Evolutionary conservation across 441 rosid genomes (phyloP), one percentile per base, ranked within the genome.

Genomic region (Adansonia rubrostipa): DNA sequence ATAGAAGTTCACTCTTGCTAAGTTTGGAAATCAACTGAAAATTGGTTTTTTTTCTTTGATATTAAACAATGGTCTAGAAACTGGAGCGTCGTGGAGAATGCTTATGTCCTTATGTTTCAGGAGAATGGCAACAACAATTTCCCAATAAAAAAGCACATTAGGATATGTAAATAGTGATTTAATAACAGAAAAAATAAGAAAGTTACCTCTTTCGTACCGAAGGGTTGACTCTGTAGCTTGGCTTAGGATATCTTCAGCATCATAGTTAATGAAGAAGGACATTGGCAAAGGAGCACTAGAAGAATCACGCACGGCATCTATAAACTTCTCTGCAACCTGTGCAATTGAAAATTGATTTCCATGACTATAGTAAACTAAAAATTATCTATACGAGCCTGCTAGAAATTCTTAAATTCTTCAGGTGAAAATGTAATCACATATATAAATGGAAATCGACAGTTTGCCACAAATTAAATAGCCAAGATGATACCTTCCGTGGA

Each of bases 171-270:
- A 50, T 28, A 1, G 9, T 33, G 48, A 54, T 71, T 33, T 36
- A 33, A 20, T 71, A 33, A 36, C n/a, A 54, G 0, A 4, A 36
- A 36, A 36, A 36, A 5, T 9, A n/a, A 17, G 40, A 56, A n/a
- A 20, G 19, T 82, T 68, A 92, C 97, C 97, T 81, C 76, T 82
- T 82, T 89, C 40, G 50, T 88, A 84, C 1, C 94, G 92, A 19
- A 60, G 77, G 60, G 89, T 88, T 6, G 97, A 92, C 22, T 89
- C 89, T 8, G 45, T 36, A 24, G 94, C 97, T 81, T 92, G 94
- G 62, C 79, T 83, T 19, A 89, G 71, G 79, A 92, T 91, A 72
- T 92, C 94, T 51, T 84, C 75, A 8, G 73, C 56, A 58, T 86
- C 72, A 61, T 79, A 87, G 79, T 76, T 84, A 73, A 92, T 89